These are phyloP conservation scores for Postia placenta DNA, from an alignment of 768 basidiomycete genomes.

Conservation along the genomic window DNA sequence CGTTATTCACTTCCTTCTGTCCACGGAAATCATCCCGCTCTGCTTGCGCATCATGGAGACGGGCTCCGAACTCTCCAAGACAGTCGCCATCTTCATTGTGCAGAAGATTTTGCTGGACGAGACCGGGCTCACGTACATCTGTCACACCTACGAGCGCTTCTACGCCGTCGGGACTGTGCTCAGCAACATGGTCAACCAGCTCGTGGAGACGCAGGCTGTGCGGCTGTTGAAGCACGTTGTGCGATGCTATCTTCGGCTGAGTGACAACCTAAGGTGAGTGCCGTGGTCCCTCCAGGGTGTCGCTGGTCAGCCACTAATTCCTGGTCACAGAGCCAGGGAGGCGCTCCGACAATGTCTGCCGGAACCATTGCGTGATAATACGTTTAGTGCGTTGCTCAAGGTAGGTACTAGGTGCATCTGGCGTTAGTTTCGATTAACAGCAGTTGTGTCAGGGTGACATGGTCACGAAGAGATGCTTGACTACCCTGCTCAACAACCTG, in stretches of 20 bases:
- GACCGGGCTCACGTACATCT: slow-evolving; percentile 96
- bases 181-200: slow-evolving; percentile 97
- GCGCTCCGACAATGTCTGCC: slow-evolving; percentile 93
- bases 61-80: slow-evolving; percentile 96
- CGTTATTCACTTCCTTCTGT: slow-evolving; percentile 97
- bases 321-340: slow-evolving; percentile 72
- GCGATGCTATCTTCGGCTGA: slow-evolving; percentile 90
- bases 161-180: slow-evolving; percentile 98
- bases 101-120: slow-evolving; percentile 97
- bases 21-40: slow-evolving; percentile 98
- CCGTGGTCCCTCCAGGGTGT: slow-evolving; percentile 1
- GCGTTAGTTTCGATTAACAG: too few relatives aligned
- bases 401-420: too few relatives aligned
- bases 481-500: slow-evolving; percentile 84
- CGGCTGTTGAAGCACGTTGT: slow-evolving; percentile 96
- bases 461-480: slow-evolving; percentile 94
- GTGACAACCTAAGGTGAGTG: slow-evolving; percentile 87
- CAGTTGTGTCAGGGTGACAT: slow-evolving; percentile 69
- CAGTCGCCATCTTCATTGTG: slow-evolving; percentile 99
- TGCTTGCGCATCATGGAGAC: slow-evolving; percentile 99
- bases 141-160: slow-evolving; percentile 99
- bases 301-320: slow-evolving; percentile 2
- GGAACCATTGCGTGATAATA: slow-evolving; percentile 90
- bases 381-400: slow-evolving; percentile 88
- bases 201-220: slow-evolving; percentile 97